These are phyloP conservation scores for Zopfia rhizophila DNA, from an alignment of 2,329 filamentous ascomycete species.

Conservation along the genomic window DNA sequence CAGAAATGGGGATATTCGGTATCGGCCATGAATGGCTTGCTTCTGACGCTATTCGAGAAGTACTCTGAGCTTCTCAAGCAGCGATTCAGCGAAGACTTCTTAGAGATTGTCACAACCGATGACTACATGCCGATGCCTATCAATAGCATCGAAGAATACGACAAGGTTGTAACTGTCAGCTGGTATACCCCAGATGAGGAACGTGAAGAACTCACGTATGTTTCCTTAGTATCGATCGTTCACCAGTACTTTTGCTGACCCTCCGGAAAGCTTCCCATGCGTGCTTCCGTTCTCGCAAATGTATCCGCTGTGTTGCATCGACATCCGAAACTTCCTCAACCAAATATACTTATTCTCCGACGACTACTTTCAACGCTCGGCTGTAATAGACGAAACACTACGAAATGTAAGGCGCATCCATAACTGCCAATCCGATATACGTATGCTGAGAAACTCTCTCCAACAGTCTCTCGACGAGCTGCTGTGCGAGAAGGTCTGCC, in stretches of 20 bases:
- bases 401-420: conserved; percentile 68
- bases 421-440: conserved; percentile 3
- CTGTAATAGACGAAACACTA: conserved; percentile 89
- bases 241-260: conserved; percentile 27
- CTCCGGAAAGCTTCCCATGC: conserved; percentile 78
- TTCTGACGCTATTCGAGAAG: conserved; percentile 91
- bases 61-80: conserved; percentile 92
- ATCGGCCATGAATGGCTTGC: conserved; percentile 79
- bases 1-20: conserved; percentile 92
- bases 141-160: conserved; percentile 87
- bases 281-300: conserved; percentile 99
- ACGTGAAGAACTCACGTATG: conserved; percentile 77
- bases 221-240: conserved; percentile 27
- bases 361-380: conserved; percentile 92
- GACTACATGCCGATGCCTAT: conserved; percentile 99
- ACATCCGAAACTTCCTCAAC: conserved; percentile 96
- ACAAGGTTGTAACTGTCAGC: conserved; percentile 94
- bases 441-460: conserved; percentile 10
- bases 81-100: conserved; percentile 94
- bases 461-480: conserved; percentile 87
- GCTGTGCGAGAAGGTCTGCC: conserved; percentile 91
- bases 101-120: conserved; percentile 89
- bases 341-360: conserved; percentile 98
- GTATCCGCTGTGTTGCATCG: conserved; percentile 98
- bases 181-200: conserved; percentile 92